Evolutionary conservation across 257 asterid species (phyloP), one percentile per base, ranked within the genome.

Genomic region (Mitragyna speciosa): DNA sequence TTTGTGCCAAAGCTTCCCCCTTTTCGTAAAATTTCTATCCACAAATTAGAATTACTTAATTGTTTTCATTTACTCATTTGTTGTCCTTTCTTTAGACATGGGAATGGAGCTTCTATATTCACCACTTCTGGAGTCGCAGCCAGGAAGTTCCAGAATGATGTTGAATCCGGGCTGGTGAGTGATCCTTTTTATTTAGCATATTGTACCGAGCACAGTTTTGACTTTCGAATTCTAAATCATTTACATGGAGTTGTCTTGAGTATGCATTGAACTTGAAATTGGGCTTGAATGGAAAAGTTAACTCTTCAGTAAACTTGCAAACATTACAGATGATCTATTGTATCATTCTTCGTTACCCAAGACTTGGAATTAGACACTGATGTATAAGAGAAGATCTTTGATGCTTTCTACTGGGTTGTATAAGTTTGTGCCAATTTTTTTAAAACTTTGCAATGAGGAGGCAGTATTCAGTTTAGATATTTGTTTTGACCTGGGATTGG

Each of bases 111-210:
- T 79, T 82, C 89, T 33, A 83, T 87, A 81, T 85, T 87, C 72
- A 83, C 89, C 39, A 83, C 89, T 54, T 83, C 89, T 20, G 76
- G 82, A 49, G 81, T 77, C 74, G 81, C 84, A 43, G 90, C 90
- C 48, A 54, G 86, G 78, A 83, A 87, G 85, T 87, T 87, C 61
- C 90, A 87, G 78, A 85, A 85, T 87, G 89, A 85, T 83, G 87
- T 83, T 59, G 87, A 85, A 78, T 80, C 84, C 30, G 82, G 86
- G 69, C 86, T 83, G 87, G 87, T 85, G 67, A 78, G 78, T 70
- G 33, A 36, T 20, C 49, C 61, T 31, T 41, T 33, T 70, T 8
- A 63, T 52, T 56, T 63, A 31, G 26, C 43, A 7, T 39, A 22
- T 43, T 22, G 47, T 26, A 16, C 51, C 26, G 31, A 45, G 56